Percentiles rank a stretch among this genome's conserved stretches.
Evolutionary conservation across 2,329 filamentous ascomycete species (phyloP).

Genomic region (Aspergillus versicolor): DNA sequence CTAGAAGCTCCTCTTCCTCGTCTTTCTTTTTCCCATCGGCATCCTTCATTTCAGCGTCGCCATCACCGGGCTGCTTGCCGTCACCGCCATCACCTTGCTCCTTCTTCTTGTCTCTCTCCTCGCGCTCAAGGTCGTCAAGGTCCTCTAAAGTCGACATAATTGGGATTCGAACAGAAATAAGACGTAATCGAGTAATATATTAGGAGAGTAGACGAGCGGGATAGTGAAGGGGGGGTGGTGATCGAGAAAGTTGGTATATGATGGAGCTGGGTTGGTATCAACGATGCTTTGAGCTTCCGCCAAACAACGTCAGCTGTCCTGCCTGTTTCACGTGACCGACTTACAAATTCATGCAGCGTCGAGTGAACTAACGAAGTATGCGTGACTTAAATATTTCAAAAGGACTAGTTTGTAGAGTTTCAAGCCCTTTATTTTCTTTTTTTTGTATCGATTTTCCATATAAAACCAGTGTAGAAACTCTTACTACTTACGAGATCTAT

Average conservation of each 20-base stretch:
- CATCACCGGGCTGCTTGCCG: conserved; percentile 54
- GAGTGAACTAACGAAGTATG: too few species aligned
- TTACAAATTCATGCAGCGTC: conserved; percentile 15
- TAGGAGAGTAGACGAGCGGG: background rate
- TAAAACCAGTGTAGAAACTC: too few species aligned
- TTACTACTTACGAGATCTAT: too few species aligned
- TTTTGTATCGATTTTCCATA: background rate
- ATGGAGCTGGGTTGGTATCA: conserved; percentile 14
- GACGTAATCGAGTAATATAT: background rate
- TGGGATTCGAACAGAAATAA: background rate
- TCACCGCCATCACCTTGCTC: conserved; percentile 58
- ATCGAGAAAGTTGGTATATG: conserved; percentile 9
- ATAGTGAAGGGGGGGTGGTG: conserved; percentile 6
- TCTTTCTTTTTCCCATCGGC: conserved; percentile 67
- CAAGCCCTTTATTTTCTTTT: background rate
- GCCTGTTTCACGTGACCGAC: conserved; percentile 29
- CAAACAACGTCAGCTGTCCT: conserved; percentile 37
- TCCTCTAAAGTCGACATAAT: conserved; percentile 88
- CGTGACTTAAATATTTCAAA: background rate
- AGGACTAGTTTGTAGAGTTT: background rate
- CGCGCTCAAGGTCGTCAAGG: conserved; percentile 83
- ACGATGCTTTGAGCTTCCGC: conserved; percentile 30
- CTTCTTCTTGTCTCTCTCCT: conserved; percentile 71
- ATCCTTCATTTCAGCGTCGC: conserved; percentile 90
- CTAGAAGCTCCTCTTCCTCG: conserved; percentile 77